A percentile compares a stretch with the other conserved stretches of the same genome.
Conservation (phyloP, 345 rosid species). For the Lepidium didymum region DNA sequence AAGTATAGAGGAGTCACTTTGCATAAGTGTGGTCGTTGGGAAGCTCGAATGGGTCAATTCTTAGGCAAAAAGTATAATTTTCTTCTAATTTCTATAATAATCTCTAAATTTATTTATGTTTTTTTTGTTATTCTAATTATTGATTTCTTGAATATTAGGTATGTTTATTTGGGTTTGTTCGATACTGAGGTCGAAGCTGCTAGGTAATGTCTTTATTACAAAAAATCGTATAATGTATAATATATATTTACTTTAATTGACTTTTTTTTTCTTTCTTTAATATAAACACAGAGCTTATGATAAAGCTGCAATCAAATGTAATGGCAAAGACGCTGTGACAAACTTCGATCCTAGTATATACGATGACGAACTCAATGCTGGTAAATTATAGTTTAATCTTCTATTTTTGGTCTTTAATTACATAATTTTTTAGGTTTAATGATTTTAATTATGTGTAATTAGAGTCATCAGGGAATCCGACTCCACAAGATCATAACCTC, state of each 20-base stretch:
- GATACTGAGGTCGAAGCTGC: constrained; percentile 94
- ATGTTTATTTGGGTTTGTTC: constrained; percentile 88
- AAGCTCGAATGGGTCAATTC: constrained; percentile 98
- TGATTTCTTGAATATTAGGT: constrained; percentile 44
- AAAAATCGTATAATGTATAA: background rate
- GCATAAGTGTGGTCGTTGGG: constrained; percentile 99
- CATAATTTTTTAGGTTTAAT: background rate
- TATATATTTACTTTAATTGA: background rate
- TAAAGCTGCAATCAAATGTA: constrained; percentile 80
- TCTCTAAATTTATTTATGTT: background rate
- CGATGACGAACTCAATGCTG: constrained; percentile 38
- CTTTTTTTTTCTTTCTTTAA: background rate
- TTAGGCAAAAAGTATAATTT: constrained; percentile 76
- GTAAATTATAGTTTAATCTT: background rate
- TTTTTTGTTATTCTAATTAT: background rate
- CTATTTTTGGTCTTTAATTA: background rate
- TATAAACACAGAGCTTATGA: constrained; percentile 69
- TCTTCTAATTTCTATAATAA: background rate
- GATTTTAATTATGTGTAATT: background rate
- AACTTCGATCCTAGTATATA: constrained; percentile 75
- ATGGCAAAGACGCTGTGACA: constrained; percentile 91
- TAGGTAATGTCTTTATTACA: constrained; percentile 44
- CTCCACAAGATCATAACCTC: constrained; percentile 54
- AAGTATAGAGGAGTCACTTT: constrained; percentile 97
- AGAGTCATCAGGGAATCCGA: constrained; percentile 42